Percentiles rank a stretch among this genome's conserved stretches.
Evolutionary conservation across 352 stramenopile species (phyloP).

Genomic region (Phytopythium vexans): DNA sequence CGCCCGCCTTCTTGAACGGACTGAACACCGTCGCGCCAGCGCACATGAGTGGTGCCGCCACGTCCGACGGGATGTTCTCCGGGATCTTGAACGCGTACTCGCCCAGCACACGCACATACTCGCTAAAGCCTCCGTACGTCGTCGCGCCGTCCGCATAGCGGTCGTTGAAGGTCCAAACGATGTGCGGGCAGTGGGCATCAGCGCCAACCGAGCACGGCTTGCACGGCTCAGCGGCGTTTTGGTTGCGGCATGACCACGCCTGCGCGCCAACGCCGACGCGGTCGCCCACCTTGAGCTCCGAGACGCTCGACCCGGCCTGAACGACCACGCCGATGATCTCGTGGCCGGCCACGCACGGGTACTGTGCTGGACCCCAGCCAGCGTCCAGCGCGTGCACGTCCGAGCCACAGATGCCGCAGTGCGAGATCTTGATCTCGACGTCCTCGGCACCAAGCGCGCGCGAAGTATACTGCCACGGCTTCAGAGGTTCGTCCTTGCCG

Average conservation of each 20-base stretch:
- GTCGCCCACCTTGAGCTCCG: slow-evolving; percentile 68
- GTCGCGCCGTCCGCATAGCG: slow-evolving; percentile 20
- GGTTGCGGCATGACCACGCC: slow-evolving; percentile 47
- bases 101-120: slow-evolving; percentile 45
- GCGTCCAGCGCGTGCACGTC: slow-evolving; percentile 44
- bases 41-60: too few relatives aligned
- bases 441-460: slow-evolving; percentile 36
- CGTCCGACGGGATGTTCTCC: slow-evolving; percentile 41
- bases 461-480: slow-evolving; percentile 39
- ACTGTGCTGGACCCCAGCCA: slow-evolving; percentile 29
- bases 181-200: slow-evolving; percentile 58
- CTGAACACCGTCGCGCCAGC: slow-evolving; percentile 79
- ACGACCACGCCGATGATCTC: slow-evolving; percentile 52
- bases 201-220: slow-evolving; percentile 42
- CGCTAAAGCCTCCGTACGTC: slow-evolving; percentile 44
- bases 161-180: slow-evolving; percentile 47
- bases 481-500: slow-evolving; percentile 21
- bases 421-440: slow-evolving; percentile 57
- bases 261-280: slow-evolving; percentile 64
- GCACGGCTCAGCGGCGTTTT: slow-evolving; percentile 50
- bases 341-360: slow-evolving; percentile 41
- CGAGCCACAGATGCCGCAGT: slow-evolving; percentile 49
- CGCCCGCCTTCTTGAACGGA: slow-evolving; percentile 48
- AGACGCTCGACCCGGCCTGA: slow-evolving; percentile 35
- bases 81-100: slow-evolving; percentile 61